Conservation (phyloP, 805 yeast genomes). For the Debaryomyces prosopidis region DNA sequence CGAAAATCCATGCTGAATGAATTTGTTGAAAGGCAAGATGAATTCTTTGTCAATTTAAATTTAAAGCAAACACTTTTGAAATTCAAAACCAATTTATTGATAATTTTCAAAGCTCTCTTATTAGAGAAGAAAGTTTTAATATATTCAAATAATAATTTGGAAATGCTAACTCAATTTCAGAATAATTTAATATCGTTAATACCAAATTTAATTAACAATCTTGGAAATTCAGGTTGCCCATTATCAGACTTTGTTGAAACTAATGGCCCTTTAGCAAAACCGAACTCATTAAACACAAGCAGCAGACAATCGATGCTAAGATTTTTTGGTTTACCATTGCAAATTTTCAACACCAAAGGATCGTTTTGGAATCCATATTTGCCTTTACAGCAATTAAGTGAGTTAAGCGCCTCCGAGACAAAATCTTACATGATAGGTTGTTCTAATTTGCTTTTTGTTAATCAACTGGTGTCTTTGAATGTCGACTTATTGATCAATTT, state of each 20-base stretch:
- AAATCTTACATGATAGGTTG: constrained; percentile 78
- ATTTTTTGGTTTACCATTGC: constrained; percentile 87
- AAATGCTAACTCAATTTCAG: constrained; percentile 76
- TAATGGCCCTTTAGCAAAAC: constrained; percentile 51
- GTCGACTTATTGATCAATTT: constrained; percentile 76
- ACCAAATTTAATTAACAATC: constrained; percentile 72
- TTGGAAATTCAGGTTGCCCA: constrained; percentile 83
- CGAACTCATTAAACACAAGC: constrained; percentile 70
- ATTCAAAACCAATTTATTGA: constrained; percentile 59
- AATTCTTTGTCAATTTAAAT: constrained; percentile 63
- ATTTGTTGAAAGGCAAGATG: constrained; percentile 26
- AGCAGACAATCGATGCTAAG: constrained; percentile 74
- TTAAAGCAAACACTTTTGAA: constrained; percentile 62
- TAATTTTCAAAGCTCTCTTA: constrained; percentile 73
- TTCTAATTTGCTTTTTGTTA: constrained; percentile 77
- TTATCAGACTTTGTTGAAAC: constrained; percentile 52
- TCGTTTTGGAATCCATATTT: constrained; percentile 90
- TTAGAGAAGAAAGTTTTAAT: constrained; percentile 74
- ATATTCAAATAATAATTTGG: constrained; percentile 74
- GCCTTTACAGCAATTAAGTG: constrained; percentile 89
- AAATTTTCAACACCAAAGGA: constrained; percentile 75
- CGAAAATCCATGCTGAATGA: constrained; percentile 1
- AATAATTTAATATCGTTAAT: constrained; percentile 80
- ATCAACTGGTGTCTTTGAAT: constrained; percentile 54
- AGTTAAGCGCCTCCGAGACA: constrained; percentile 56